Conservation (phyloP, 2,329 filamentous ascomycete species). For the Alternaria hordeiaustralica region DNA sequence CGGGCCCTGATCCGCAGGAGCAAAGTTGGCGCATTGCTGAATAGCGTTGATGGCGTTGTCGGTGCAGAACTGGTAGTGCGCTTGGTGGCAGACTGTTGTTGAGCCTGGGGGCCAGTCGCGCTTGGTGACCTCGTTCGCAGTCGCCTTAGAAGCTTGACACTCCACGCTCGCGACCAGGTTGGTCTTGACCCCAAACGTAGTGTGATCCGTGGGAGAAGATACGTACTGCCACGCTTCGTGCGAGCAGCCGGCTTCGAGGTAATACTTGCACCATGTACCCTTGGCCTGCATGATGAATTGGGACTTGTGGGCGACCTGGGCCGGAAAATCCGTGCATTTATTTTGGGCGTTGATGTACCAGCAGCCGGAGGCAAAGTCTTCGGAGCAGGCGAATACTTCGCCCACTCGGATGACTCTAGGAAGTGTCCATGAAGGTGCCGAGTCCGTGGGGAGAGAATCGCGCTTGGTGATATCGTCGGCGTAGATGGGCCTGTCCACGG, state of each 20-base stretch:
- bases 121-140: background rate
- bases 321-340: background rate
- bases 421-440: background rate
- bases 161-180: background rate
- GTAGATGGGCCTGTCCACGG: background rate
- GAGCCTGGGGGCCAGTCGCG: background rate
- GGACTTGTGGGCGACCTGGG: background rate
- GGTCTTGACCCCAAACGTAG: background rate
- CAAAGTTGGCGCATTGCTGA: conserved; percentile 1
- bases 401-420: background rate
- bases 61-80: background rate
- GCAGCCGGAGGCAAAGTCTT: background rate
- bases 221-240: background rate
- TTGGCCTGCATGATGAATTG: background rate
- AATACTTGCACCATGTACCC: background rate
- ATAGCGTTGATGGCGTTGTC: conserved; percentile 1
- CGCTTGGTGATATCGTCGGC: background rate
- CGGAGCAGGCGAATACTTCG: background rate
- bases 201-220: background rate
- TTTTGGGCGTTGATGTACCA: background rate
- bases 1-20: background rate
- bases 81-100: background rate
- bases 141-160: background rate
- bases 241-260: background rate
- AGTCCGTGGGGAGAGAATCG: background rate